These are phyloP conservation scores for Euclidium syriacum DNA, from an alignment of 345 rosid species.

Conservation along the genomic window DNA sequence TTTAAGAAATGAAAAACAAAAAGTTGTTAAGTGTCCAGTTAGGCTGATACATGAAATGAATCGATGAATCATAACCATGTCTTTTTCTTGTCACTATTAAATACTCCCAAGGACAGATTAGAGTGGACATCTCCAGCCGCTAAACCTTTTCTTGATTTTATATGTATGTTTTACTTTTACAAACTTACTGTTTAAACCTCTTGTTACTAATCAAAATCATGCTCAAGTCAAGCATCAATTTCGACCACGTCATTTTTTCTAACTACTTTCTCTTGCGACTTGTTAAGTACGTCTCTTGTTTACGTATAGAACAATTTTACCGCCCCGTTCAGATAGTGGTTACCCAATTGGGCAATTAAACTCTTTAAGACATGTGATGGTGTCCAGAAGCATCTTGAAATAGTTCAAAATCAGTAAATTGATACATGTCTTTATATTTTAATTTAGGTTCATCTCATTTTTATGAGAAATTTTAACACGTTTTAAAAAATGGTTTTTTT, in stretches of 20 bases:
- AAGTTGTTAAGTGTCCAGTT: background rate
- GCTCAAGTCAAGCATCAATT: background rate
- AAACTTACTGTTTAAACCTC: background rate
- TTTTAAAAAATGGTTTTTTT: too few species aligned
- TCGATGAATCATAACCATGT: background rate
- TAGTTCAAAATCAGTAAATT: too few species aligned
- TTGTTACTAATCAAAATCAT: background rate
- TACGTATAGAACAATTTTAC: background rate
- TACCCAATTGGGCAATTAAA: background rate
- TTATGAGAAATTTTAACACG: too few species aligned
- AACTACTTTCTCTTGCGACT: too few species aligned
- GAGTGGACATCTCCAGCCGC: background rate
- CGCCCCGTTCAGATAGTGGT: background rate
- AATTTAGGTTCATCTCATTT: too few species aligned
- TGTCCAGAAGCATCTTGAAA: background rate
- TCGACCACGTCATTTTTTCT: too few species aligned
- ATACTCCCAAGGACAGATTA: background rate
- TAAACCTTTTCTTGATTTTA: too few species aligned
- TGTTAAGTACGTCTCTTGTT: background rate
- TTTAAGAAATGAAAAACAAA: background rate
- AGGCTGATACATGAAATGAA: background rate
- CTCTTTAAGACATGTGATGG: background rate
- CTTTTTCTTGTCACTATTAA: background rate
- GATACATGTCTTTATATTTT: too few species aligned
- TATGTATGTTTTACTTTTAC: background rate